phyloP scores from a whole-genome alignment of 2,329 filamentous ascomycete genomes.

The Scopulariopsis brevicaulis region DNA sequence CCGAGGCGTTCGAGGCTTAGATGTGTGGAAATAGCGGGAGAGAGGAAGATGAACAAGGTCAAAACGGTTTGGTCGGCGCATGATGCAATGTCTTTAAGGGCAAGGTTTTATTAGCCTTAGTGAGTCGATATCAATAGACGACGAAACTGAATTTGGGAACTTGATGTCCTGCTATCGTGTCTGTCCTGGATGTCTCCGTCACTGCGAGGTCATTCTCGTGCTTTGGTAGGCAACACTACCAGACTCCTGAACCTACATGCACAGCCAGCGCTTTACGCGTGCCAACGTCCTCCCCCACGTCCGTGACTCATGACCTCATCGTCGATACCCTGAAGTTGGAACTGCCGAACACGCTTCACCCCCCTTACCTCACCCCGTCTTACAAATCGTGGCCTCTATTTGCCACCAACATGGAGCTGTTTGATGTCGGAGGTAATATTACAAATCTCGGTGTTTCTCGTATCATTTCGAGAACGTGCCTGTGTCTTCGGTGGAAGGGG shows the following conservation, averaged over 20 bases:
- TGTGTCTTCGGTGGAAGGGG: too few relatives aligned
- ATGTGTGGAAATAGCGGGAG: slow-evolving; percentile 12
- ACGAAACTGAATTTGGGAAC: background rate
- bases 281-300: too few relatives aligned
- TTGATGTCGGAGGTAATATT: too few relatives aligned
- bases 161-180: background rate
- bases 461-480: background rate
- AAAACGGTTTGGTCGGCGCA: slow-evolving; percentile 4
- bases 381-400: background rate
- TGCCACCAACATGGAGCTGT: background rate
- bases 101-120: slow-evolving; percentile 2
- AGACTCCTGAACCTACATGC: background rate
- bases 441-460: background rate
- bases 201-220: background rate
- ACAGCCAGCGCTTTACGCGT: background rate
- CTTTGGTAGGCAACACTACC: background rate
- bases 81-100: slow-evolving; percentile 5
- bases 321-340: background rate
- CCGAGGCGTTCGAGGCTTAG: slow-evolving; percentile 69
- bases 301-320: background rate
- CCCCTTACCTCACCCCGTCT: background rate
- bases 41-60: slow-evolving; percentile 13
- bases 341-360: too few relatives aligned
- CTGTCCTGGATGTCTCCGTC: background rate
- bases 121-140: slow-evolving; percentile 5